These are phyloP conservation scores for Dipteronia dyeriana DNA, from an alignment of 345 rosid species.

Conservation along the genomic window DNA sequence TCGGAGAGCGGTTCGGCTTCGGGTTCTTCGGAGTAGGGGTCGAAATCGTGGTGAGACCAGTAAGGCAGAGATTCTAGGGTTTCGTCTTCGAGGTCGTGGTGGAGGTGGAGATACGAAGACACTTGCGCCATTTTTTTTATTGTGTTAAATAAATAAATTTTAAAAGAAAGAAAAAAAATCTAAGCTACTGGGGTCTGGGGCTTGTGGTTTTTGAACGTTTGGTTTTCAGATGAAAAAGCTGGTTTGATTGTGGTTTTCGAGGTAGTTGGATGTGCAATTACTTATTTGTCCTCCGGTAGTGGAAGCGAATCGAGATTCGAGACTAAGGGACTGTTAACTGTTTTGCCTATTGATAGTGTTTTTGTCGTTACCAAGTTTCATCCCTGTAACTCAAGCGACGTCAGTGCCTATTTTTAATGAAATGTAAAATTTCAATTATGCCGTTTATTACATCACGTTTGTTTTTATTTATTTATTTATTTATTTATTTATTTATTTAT, in stretches of 20 bases:
- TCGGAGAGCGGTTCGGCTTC: constrained; percentile 24
- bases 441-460: neutral
- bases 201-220: neutral
- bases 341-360: neutral
- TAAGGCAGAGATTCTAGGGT: constrained; percentile 39
- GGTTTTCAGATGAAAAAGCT: neutral
- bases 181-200: neutral
- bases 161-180: neutral
- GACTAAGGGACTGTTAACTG: too few species aligned
- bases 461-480: too few species aligned
- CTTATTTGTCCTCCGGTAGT: neutral
- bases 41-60: constrained; percentile 34
- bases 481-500: too few species aligned
- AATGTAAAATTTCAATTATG: neutral
- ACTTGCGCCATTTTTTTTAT: constrained; percentile 27
- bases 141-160: too few species aligned
- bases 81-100: constrained; percentile 18
- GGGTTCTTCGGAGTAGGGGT: constrained; percentile 33
- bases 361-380: neutral
- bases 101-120: constrained; percentile 34
- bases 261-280: neutral
- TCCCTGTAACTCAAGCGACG: neutral
- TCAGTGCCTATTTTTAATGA: neutral
- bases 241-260: neutral
- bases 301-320: too few species aligned